These are phyloP conservation scores for Lignosus rhinocerotis DNA, from an alignment of 1,284 basidiomycete species.

Conservation along the genomic window DNA sequence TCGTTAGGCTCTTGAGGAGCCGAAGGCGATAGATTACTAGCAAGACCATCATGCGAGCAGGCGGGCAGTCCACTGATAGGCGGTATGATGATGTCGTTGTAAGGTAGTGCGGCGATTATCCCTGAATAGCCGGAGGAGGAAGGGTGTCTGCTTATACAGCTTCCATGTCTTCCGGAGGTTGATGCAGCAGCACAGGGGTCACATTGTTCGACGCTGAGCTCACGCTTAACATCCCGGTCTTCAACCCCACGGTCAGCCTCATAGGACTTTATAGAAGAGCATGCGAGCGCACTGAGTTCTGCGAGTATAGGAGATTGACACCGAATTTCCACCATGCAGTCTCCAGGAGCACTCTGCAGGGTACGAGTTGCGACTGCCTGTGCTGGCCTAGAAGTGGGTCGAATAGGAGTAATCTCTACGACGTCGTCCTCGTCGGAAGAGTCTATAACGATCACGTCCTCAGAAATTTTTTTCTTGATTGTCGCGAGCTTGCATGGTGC, in stretches of 20 bases:
- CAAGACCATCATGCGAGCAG: background rate
- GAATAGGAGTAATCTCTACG: constrained; percentile 1
- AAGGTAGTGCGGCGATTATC: background rate
- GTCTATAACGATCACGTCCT: constrained; percentile 59
- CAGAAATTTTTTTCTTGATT: constrained; percentile 19
- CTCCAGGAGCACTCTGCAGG: background rate
- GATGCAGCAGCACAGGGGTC: background rate
- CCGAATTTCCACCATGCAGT: background rate
- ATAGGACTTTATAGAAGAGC: background rate
- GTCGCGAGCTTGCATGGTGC: background rate
- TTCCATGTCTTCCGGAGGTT: background rate
- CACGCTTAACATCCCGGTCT: constrained; percentile 9
- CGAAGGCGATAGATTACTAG: background rate
- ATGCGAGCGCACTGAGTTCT: constrained; percentile 12
- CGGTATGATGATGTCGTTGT: background rate
- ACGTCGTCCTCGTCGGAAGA: constrained; percentile 45
- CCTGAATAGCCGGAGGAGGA: constrained; percentile 13
- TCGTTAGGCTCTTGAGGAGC: background rate
- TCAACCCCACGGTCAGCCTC: background rate
- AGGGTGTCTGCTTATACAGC: background rate
- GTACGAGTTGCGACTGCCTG: background rate
- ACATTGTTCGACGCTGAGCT: background rate
- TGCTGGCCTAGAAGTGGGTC: background rate
- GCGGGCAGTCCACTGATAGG: background rate
- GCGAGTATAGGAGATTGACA: background rate